phyloP scores from a whole-genome alignment of 2,329 filamentous ascomycete species.

The Alternaria tenuissima region DNA sequence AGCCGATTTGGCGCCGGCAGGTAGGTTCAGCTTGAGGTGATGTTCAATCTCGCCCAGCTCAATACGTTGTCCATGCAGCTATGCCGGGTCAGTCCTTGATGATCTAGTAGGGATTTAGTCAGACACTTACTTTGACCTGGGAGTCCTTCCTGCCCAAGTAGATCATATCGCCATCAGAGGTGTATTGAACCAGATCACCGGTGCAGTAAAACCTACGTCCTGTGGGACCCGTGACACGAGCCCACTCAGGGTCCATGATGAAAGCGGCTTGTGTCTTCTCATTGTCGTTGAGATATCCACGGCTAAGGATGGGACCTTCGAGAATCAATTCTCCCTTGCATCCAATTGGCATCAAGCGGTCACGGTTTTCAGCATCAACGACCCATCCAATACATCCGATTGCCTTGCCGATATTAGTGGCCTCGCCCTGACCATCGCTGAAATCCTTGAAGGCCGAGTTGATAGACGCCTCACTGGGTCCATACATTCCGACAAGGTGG shows the following conservation, averaged over 20 bases:
- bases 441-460: conserved; percentile 44
- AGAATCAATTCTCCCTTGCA: conserved; percentile 47
- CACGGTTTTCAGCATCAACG: conserved; percentile 41
- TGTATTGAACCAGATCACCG: conserved; percentile 46
- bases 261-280: conserved; percentile 44
- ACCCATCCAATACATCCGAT: conserved; percentile 46
- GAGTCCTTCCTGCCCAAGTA: conserved; percentile 48
- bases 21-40: conserved; percentile 50
- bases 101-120: conserved; percentile 1
- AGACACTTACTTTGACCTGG: conserved; percentile 42
- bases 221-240: conserved; percentile 21
- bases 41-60: conserved; percentile 58
- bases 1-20: conserved; percentile 50
- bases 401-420: conserved; percentile 45
- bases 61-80: conserved; percentile 56
- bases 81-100: conserved; percentile 38
- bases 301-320: conserved; percentile 46
- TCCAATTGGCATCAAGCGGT: conserved; percentile 45
- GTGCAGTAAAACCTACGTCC: conserved; percentile 44
- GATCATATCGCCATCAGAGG: conserved; percentile 45
- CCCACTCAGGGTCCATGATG: conserved; percentile 42
- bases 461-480: conserved; percentile 45
- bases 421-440: conserved; percentile 37
- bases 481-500: conserved; percentile 42
- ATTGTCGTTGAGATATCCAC: conserved; percentile 45